Percentiles rank a stretch among this genome's conserved stretches.
Evolutionary conservation across 805 yeast species (phyloP).

Genomic region (Kuraishia floccosa): DNA sequence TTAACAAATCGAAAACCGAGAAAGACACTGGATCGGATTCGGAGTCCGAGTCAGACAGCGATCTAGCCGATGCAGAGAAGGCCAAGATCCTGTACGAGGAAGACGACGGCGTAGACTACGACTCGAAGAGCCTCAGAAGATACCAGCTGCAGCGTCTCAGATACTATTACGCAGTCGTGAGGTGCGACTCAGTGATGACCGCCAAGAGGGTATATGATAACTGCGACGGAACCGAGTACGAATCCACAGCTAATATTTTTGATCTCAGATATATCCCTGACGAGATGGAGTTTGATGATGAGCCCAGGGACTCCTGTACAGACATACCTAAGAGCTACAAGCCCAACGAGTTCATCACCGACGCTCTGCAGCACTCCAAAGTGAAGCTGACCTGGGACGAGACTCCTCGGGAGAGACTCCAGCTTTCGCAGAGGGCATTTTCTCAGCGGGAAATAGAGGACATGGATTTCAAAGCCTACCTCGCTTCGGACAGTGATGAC

Average conservation of each 20-base stretch:
- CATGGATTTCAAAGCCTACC: slow-evolving; percentile 85
- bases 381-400: slow-evolving; percentile 98
- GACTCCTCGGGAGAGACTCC: slow-evolving; percentile 82
- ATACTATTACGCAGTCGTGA: slow-evolving; percentile 86
- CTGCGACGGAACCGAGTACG: slow-evolving; percentile 94
- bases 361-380: slow-evolving; percentile 92
- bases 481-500: slow-evolving; percentile 68
- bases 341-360: slow-evolving; percentile 78
- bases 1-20: slow-evolving; percentile 25
- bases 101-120: slow-evolving; percentile 75
- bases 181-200: slow-evolving; percentile 63
- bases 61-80: slow-evolving; percentile 39
- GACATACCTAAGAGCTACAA: slow-evolving; percentile 68
- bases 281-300: slow-evolving; percentile 77
- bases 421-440: slow-evolving; percentile 69
- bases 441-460: slow-evolving; percentile 82
- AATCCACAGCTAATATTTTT: slow-evolving; percentile 88
- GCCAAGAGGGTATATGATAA: slow-evolving; percentile 69
- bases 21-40: slow-evolving; percentile 28
- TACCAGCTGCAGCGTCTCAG: slow-evolving; percentile 89
- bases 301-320: slow-evolving; percentile 62
- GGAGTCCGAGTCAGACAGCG: slow-evolving; percentile 30
- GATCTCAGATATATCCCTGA: slow-evolving; percentile 91
- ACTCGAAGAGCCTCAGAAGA: slow-evolving; percentile 70
- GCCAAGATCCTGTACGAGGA: slow-evolving; percentile 69